Evolutionary conservation across 768 basidiomycete species (phyloP).

Genomic region (Tremella mesenterica): DNA sequence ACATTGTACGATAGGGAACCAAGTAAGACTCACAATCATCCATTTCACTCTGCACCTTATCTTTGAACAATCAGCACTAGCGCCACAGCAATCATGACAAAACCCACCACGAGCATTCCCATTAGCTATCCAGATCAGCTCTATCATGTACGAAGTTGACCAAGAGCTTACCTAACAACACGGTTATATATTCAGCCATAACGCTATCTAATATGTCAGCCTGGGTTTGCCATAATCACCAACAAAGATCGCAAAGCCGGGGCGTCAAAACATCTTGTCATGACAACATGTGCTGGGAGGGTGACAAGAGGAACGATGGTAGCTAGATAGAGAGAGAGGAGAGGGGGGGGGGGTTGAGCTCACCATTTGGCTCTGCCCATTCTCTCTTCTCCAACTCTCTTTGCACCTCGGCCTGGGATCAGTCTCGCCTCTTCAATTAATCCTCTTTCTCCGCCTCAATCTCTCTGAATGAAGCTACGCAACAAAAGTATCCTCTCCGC

Average conservation of each 20-base stretch:
- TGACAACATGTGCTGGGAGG: too few species aligned
- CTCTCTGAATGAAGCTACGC: too few species aligned
- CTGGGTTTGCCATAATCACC: neutral
- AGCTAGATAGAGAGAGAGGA: too few species aligned
- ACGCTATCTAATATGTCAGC: constrained; percentile 30
- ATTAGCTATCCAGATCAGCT: constrained; percentile 27
- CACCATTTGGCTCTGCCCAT: constrained; percentile 39
- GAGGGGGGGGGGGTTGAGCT: neutral
- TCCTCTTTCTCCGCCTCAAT: too few species aligned
- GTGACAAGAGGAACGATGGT: too few species aligned
- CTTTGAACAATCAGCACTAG: constrained; percentile 14
- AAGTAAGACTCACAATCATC: constrained; percentile 32
- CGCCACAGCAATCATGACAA: neutral
- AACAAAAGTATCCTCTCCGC: neutral
- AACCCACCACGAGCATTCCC: constrained; percentile 27
- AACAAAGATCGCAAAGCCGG: neutral
- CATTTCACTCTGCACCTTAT: constrained; percentile 38
- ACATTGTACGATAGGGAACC: neutral
- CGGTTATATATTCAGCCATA: constrained; percentile 44
- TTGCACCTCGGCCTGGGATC: constrained; percentile 26
- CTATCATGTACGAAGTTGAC: neutral
- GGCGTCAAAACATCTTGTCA: too few species aligned
- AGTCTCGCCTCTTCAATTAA: neutral
- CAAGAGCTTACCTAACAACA: constrained; percentile 33
- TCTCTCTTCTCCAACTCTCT: constrained; percentile 34